Evolutionary conservation across 306 rosid species (phyloP).

Genomic region (Hippophae rhamnoides): DNA sequence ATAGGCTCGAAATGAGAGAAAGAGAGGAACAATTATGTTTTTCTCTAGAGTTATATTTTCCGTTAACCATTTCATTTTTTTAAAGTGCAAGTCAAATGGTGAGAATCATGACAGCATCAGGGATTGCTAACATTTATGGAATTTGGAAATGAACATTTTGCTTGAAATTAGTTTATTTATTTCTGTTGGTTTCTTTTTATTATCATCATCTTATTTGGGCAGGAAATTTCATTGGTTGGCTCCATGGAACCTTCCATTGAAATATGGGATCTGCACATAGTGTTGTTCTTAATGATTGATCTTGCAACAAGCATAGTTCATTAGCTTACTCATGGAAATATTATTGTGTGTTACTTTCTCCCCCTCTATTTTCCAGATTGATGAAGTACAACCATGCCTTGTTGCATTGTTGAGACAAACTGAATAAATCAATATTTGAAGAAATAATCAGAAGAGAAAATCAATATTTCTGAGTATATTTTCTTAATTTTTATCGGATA

Average conservation of each 20-base stretch:
- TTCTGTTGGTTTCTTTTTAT: constrained; percentile 12
- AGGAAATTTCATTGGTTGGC: constrained; percentile 86
- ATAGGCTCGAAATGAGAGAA: neutral
- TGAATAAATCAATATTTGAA: too few relatives aligned
- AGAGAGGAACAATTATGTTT: too few relatives aligned
- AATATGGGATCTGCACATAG: constrained; percentile 94
- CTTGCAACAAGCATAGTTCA: neutral
- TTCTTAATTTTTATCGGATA: too few relatives aligned
- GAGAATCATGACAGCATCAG: neutral
- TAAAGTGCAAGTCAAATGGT: neutral
- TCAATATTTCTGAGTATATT: too few relatives aligned
- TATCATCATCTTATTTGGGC: constrained; percentile 19
- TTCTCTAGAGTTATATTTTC: too few relatives aligned
- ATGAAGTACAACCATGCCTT: constrained; percentile 64
- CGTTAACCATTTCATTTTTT: too few relatives aligned
- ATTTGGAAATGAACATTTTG: neutral
- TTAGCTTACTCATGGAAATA: neutral
- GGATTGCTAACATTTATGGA: neutral
- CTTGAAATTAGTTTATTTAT: neutral
- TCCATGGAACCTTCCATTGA: constrained; percentile 84
- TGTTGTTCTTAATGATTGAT: constrained; percentile 20
- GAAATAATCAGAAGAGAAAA: too few relatives aligned
- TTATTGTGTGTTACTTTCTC: neutral
- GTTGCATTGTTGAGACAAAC: constrained; percentile 46
- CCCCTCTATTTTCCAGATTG: constrained; percentile 41